Evolutionary conservation across 2,329 filamentous ascomycete species (phyloP).

Genomic region (Cytospora schulzeri): DNA sequence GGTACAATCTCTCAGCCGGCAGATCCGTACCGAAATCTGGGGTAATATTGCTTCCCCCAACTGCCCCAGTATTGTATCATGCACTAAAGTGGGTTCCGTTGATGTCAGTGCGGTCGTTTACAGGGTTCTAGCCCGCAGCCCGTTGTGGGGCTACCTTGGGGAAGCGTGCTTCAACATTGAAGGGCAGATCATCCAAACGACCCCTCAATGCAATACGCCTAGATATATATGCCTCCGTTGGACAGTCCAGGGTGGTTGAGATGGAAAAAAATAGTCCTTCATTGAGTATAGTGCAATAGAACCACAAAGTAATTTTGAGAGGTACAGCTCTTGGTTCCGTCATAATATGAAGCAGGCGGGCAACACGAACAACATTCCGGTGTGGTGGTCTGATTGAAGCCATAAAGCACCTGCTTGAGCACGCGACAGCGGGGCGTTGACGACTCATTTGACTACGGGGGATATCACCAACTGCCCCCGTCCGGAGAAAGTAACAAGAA

Average conservation of each 20-base stretch:
- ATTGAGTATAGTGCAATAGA: too few relatives aligned
- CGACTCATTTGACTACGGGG: not conserved
- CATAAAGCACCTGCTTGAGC: not conserved
- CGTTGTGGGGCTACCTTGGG: conserved; percentile 10
- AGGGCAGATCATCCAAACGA: not conserved
- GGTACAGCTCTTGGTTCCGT: not conserved
- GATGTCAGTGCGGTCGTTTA: conserved; percentile 10
- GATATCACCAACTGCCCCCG: not conserved
- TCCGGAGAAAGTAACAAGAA: not conserved
- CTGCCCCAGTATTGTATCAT: not conserved
- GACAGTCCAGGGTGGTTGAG: too few relatives aligned
- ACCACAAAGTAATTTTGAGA: too few relatives aligned
- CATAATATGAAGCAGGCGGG: not conserved
- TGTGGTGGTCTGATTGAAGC: not conserved
- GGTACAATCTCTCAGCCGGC: not conserved
- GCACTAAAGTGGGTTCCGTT: not conserved
- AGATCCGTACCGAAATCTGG: conserved; percentile 1
- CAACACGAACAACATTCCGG: not conserved
- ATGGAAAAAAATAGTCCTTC: too few relatives aligned
- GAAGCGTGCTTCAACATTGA: not conserved
- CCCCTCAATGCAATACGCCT: not conserved
- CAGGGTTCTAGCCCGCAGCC: conserved; percentile 4
- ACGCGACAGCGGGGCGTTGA: not conserved
- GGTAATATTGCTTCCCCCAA: not conserved
- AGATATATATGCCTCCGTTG: not conserved